Evolutionary conservation across 176 grass and related monocot species (phyloP).

Genomic region (Thinopyrum elongatum): DNA sequence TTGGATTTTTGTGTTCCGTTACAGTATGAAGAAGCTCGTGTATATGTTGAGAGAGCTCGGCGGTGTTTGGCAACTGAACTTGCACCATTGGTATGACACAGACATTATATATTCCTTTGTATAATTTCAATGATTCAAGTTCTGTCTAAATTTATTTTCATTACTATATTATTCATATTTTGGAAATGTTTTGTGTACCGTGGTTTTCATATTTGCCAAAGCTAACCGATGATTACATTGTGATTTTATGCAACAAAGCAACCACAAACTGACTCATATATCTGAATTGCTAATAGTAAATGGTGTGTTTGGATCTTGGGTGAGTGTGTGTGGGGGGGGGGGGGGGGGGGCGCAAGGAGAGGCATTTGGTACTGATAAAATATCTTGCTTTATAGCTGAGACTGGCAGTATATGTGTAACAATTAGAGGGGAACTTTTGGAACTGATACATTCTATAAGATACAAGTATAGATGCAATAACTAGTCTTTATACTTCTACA

Average conservation of each 20-base stretch:
- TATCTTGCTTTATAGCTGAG: neutral
- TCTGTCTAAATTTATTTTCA: neutral
- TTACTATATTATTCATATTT: neutral
- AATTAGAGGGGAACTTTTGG: neutral
- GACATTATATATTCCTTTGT: conserved; percentile 10
- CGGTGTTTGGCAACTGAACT: conserved; percentile 97
- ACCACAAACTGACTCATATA: neutral
- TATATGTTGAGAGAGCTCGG: conserved; percentile 85
- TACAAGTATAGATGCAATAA: neutral
- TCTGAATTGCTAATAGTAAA: neutral
- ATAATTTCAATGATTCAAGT: neutral
- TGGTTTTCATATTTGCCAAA: neutral
- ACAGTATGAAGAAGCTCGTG: conserved; percentile 86
- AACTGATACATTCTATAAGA: neutral
- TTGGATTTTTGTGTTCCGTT: conserved; percentile 19
- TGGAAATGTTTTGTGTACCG: neutral
- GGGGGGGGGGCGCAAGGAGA: neutral
- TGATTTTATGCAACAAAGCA: neutral
- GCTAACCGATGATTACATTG: neutral
- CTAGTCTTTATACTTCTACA: neutral
- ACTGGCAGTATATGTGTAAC: neutral
- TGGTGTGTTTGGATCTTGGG: neutral
- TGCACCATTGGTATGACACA: conserved; percentile 75
- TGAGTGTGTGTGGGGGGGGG: no score
- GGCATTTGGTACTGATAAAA: neutral